Percentiles rank a stretch among this genome's conserved stretches.
These are phyloP conservation scores for Sporothrix brasiliensis DNA, from an alignment of 2,329 filamentous ascomycete species.

Conservation along the genomic window DNA sequence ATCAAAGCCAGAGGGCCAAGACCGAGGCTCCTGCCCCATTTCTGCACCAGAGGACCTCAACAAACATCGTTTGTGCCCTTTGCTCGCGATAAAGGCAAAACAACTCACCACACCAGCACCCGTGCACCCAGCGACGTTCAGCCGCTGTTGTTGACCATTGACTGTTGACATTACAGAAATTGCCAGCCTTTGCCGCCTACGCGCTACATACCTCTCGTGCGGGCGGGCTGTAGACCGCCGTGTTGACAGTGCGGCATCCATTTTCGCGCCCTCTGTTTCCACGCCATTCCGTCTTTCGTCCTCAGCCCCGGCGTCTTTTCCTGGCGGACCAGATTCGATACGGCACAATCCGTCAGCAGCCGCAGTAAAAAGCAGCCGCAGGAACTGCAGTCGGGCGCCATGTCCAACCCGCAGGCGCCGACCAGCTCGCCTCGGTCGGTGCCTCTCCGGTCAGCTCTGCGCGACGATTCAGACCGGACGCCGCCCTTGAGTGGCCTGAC, in stretches of 20 bases:
- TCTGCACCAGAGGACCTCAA: background rate
- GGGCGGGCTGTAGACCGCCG: background rate
- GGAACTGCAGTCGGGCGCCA: constrained; percentile 15
- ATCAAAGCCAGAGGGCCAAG: background rate
- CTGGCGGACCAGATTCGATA: background rate
- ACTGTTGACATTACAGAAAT: background rate
- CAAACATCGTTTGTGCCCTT: background rate
- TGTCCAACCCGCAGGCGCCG: constrained; percentile 29
- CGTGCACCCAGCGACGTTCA: background rate
- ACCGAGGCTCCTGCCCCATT: background rate
- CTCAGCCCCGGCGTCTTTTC: background rate
- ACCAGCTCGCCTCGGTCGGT: constrained; percentile 33
- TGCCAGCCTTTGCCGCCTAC: background rate
- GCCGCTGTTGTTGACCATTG: background rate
- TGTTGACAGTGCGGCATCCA: constrained; percentile 13
- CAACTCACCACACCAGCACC: background rate
- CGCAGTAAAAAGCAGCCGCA: background rate
- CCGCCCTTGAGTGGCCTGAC: constrained; percentile 30
- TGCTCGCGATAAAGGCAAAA: constrained; percentile 8
- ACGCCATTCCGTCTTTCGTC: background rate
- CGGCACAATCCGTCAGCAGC: background rate
- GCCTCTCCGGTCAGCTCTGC: constrained; percentile 49
- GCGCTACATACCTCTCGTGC: background rate
- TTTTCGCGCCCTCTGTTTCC: background rate
- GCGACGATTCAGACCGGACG: constrained; percentile 37